Evolutionary conservation across 1,139 yeast genomes (phyloP).

Genomic region (Pichia sp.): DNA sequence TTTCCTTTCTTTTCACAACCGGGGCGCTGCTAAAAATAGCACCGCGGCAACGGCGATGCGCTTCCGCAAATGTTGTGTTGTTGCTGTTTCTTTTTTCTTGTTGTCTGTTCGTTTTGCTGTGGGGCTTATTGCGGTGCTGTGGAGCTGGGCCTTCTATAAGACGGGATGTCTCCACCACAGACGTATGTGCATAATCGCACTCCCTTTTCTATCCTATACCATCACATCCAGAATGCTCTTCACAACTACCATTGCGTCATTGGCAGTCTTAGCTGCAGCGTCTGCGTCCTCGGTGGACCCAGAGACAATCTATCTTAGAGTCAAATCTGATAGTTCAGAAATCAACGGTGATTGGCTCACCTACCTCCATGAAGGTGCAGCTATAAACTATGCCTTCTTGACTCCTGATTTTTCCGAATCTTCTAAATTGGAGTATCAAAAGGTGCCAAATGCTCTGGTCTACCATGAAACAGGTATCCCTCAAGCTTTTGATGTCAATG

Average conservation of each 20-base stretch:
- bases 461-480: conserved; percentile 6
- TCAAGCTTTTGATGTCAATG: conserved; percentile 4
- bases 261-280: conserved; percentile 19
- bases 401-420: conserved; percentile 12
- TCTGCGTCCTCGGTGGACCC: conserved; percentile 17
- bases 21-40: too few species aligned
- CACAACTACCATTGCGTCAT: not conserved
- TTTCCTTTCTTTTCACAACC: too few species aligned
- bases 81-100: too few species aligned
- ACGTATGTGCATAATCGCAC: too few species aligned
- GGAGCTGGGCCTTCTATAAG: too few species aligned
- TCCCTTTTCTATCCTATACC: too few species aligned
- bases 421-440: conserved; percentile 12
- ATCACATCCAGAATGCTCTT: too few species aligned
- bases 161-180: too few species aligned
- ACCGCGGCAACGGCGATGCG: too few species aligned
- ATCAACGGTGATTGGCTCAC: conserved; percentile 27
- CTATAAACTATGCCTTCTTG: conserved; percentile 39
- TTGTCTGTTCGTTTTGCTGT: too few species aligned
- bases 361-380: conserved; percentile 50
- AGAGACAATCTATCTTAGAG: conserved; percentile 18
- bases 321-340: conserved; percentile 22
- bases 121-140: too few species aligned
- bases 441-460: conserved; percentile 2
- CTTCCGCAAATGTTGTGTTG: too few species aligned